A percentile compares a stretch with the other conserved stretches of the same genome.
These are phyloP conservation scores for Leptographium lundbergii DNA, from an alignment of 2,329 filamentous ascomycete genomes.

Conservation along the genomic window DNA sequence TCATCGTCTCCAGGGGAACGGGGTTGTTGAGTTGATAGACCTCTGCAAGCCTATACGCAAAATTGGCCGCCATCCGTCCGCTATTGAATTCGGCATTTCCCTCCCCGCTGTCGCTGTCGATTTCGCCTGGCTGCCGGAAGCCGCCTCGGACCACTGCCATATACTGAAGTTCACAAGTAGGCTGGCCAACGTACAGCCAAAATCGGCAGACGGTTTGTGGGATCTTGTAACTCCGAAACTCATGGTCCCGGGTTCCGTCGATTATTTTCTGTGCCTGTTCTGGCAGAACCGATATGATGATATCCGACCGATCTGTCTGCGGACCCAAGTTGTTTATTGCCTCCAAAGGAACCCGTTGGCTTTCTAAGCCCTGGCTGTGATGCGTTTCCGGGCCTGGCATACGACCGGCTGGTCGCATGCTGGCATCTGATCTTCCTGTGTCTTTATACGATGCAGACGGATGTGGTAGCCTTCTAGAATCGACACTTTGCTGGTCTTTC, in stretches of 20 bases:
- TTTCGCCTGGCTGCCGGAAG: conserved; percentile 31
- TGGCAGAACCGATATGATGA: conserved; percentile 37
- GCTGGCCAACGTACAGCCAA: conserved; percentile 46
- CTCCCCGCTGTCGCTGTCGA: conserved; percentile 28
- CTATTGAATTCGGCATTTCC: conserved; percentile 41
- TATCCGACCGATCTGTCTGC: conserved; percentile 37
- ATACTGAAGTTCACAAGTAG: conserved; percentile 37
- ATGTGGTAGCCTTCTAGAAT: neutral
- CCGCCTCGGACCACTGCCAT: conserved; percentile 42
- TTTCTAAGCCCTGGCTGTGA: conserved; percentile 25
- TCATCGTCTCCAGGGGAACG: conserved; percentile 36
- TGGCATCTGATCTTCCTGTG: neutral
- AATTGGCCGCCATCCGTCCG: conserved; percentile 22
- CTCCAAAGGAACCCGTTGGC: conserved; percentile 38
- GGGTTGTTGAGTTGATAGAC: conserved; percentile 53
- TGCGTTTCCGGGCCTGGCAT: neutral
- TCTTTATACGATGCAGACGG: neutral
- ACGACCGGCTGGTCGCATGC: neutral
- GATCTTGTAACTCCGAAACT: conserved; percentile 43
- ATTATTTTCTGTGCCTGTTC: conserved; percentile 35
- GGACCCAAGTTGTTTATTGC: conserved; percentile 34
- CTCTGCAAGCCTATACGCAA: conserved; percentile 40
- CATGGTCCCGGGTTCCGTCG: conserved; percentile 36
- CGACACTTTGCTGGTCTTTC: neutral
- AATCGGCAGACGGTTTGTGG: conserved; percentile 42